Percentiles rank a stretch among this genome's conserved stretches.
Conservation (phyloP, 1,284 basidiomycete species). For the Puccinia brachypodii region DNA sequence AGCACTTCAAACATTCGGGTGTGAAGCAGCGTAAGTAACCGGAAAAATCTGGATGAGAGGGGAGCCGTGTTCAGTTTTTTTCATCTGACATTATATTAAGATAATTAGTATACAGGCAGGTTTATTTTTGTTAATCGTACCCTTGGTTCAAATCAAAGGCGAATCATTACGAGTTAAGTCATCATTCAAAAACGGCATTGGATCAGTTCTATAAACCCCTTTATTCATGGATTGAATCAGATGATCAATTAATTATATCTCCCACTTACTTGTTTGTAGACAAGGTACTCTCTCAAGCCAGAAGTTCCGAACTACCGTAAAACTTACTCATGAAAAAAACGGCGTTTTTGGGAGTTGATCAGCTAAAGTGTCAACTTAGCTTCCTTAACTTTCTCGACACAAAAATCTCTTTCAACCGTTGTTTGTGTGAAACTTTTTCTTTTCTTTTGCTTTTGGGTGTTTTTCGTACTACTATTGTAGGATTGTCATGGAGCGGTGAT, state of each 20-base stretch:
- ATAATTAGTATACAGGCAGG: constrained; percentile 64
- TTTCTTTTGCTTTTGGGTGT: no score
- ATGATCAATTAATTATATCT: not conserved
- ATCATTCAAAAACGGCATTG: not conserved
- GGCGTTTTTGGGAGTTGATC: no score
- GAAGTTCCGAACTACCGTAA: constrained; percentile 12
- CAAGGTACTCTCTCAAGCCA: constrained; percentile 15
- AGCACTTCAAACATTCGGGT: constrained; percentile 27
- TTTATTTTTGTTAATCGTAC: constrained; percentile 63
- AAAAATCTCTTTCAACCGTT: no score
- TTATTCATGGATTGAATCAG: not conserved
- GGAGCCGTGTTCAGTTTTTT: not conserved
- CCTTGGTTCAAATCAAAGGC: constrained; percentile 63
- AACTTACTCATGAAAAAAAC: not conserved
- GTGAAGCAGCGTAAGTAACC: constrained; percentile 38
- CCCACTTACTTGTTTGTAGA: not conserved
- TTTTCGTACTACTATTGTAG: no score
- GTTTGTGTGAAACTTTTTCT: no score
- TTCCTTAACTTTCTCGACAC: no score
- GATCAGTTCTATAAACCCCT: not conserved
- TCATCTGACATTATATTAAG: constrained; percentile 65
- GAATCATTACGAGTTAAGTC: constrained; percentile 56
- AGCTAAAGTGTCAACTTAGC: no score
- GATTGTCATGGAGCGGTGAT: no score
- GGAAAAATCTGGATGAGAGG: not conserved